These are phyloP conservation scores for Hypomontagnella submonticulosa DNA, from an alignment of 495 filamentous ascomycete genomes.

Conservation along the genomic window DNA sequence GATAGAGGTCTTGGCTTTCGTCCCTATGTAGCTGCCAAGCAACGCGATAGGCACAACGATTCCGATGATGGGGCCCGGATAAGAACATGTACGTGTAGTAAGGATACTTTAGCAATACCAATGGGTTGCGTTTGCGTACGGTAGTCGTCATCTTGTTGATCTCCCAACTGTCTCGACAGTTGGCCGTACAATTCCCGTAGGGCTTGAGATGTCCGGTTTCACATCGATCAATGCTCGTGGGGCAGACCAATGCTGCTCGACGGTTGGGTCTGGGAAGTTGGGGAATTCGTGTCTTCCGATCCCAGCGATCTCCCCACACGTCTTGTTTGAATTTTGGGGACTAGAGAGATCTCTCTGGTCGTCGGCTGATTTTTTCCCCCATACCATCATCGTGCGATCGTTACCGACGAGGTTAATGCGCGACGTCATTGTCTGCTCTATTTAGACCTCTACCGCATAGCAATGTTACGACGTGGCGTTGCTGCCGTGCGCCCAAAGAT, in stretches of 20 bases:
- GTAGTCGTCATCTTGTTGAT: background rate
- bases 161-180: background rate
- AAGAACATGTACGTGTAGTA: background rate
- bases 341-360: conserved; percentile 22
- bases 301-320: conserved; percentile 13
- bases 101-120: background rate
- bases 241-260: conserved; percentile 15
- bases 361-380: conserved; percentile 34
- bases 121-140: conserved; percentile 2
- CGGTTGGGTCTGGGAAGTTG: background rate
- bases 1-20: background rate
- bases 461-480: conserved; percentile 18
- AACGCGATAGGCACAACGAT: conserved; percentile 4
- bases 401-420: conserved; percentile 10
- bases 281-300: conserved; percentile 10
- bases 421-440: conserved; percentile 31
- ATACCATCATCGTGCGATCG: conserved; percentile 34
- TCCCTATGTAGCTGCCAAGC: conserved; percentile 2
- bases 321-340: conserved; percentile 22
- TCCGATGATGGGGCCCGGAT: background rate
- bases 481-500: conserved; percentile 33
- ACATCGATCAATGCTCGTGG: conserved; percentile 30
- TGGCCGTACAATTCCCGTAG: conserved; percentile 4
- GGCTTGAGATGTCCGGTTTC: conserved; percentile 18
- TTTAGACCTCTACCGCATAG: conserved; percentile 13